Percentiles rank a stretch among this genome's conserved stretches.
Conservation (phyloP, 1,284 basidiomycete genomes). For the Ustilago curta region DNA sequence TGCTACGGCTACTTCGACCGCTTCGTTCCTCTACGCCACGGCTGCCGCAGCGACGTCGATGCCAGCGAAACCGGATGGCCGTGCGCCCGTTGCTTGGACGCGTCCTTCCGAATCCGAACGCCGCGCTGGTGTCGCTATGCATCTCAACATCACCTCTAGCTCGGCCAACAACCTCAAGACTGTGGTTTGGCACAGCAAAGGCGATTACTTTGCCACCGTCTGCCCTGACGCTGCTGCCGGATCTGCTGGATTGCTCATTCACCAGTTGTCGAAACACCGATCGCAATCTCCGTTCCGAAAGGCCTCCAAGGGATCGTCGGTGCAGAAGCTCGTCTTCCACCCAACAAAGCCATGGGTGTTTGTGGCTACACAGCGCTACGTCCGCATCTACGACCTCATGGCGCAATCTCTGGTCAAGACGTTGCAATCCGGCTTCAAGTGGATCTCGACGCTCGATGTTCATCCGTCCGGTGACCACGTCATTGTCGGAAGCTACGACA, state of each 20-base stretch:
- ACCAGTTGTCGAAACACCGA: conserved; percentile 90
- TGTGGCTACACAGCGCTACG: conserved; percentile 97
- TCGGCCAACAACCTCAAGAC: conserved; percentile 83
- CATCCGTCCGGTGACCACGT: conserved; percentile 88
- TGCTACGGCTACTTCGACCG: conserved; percentile 52
- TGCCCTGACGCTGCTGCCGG: conserved; percentile 72
- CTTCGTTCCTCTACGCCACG: conserved; percentile 59
- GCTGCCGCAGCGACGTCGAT: conserved; percentile 50
- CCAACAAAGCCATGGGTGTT: conserved; percentile 95
- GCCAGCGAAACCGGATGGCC: conserved; percentile 36
- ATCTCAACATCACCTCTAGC: conserved; percentile 50
- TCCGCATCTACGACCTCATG: conserved; percentile 93
- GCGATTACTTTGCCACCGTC: conserved; percentile 95
- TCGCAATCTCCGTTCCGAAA: conserved; percentile 98
- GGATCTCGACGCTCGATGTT: conserved; percentile 96
- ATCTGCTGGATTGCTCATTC: conserved; percentile 87
- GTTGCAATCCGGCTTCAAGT: conserved; percentile 88
- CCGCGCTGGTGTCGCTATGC: conserved; percentile 72
- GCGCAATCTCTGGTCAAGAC: conserved; percentile 94
- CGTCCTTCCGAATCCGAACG: conserved; percentile 72
- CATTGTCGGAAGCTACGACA: conserved; percentile 96
- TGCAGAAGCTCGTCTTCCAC: conserved; percentile 94
- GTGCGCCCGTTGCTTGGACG: conserved; percentile 72
- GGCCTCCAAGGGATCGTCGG: conserved; percentile 79
- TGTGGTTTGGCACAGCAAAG: conserved; percentile 90